phyloP scores from a whole-genome alignment of 768 basidiomycete species.

The Gelatoporia subvermispora region DNA sequence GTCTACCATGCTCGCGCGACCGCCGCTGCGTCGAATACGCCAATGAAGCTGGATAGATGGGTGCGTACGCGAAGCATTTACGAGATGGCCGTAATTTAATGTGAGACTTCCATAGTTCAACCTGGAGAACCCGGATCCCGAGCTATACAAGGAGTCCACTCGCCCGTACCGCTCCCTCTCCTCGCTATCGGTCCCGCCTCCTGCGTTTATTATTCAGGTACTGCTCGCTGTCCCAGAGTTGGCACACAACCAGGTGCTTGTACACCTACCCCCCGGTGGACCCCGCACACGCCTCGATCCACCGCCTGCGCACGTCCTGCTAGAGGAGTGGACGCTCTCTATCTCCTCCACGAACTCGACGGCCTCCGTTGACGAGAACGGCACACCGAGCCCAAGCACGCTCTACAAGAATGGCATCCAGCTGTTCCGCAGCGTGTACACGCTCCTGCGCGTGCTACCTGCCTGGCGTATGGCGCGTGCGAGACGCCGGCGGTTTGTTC shows the following conservation, averaged over 20 bases:
- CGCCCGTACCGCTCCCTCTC: conserved; percentile 61
- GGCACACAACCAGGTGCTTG: conserved; percentile 65
- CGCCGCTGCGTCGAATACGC: conserved; percentile 34
- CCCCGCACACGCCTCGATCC: conserved; percentile 65
- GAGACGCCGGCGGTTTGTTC: conserved; percentile 43
- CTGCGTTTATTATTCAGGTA: conserved; percentile 64
- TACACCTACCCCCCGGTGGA: conserved; percentile 54
- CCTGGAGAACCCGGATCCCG: conserved; percentile 71
- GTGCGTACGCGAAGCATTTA: too few species aligned
- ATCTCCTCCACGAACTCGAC: conserved; percentile 28
- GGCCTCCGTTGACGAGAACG: conserved; percentile 11
- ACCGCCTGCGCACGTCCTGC: conserved; percentile 60
- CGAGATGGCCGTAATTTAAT: too few species aligned
- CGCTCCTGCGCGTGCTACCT: conserved; percentile 67
- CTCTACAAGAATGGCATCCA: conserved; percentile 85
- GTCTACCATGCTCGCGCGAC: conserved; percentile 72
- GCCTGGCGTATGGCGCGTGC: conserved; percentile 70
- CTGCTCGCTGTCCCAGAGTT: conserved; percentile 67
- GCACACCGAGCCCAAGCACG: conserved; percentile 62
- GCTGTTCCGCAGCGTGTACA: conserved; percentile 73
- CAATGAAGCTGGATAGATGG: conserved; percentile 74
- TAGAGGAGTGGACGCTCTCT: conserved; percentile 64
- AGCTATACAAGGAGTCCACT: conserved; percentile 58
- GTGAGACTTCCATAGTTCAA: conserved; percentile 64
- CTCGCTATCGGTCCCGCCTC: conserved; percentile 39